Evolutionary conservation across 495 filamentous ascomycete species (phyloP), one percentile per base, ranked within the genome.

Genomic region (Venustampulla echinocandica): DNA sequence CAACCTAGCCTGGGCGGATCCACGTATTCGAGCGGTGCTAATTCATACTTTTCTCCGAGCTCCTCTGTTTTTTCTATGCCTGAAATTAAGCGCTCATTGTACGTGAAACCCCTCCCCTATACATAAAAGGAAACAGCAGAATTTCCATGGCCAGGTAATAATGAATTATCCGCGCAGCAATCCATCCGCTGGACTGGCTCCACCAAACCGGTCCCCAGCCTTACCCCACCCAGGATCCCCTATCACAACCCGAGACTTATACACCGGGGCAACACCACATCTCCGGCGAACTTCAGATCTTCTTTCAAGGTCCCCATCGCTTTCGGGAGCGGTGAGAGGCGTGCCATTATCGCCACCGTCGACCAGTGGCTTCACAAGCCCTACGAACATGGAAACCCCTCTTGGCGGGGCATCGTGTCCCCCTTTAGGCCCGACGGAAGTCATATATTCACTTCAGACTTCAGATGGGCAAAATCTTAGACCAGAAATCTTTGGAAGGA

Each of bases 401-500:
- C 32, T 50, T 1, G 62, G 45, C 55, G 60, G 37, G 67, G 69
- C 56, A 48, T 48, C 48, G 60, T 61, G 57, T 59, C 76, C 83
- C 3, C 82, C 83, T 18, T 76, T 87, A 25, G 52, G 67, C 33
- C 57, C 75, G 2, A 80, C 85, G 24, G 69, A 69, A 13, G 55
- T 69, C 9, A 64, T 84, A 17, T 74, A 82, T 27, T 60, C 67
- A 11, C 69, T 90, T 22, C 64, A 76, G 28, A 76, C 79, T 25
- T 67, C 64, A 18, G 81, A 84, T 42, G 75, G 78, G 4, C 64
- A 68, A 4, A 51, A 56, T 10, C 73, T 95, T 44, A 81, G 77
- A 47, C 76, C 85, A 4, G 84, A 88, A 20, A 86, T 97, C 51
- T 73, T 82, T 42, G 87, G 86, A 4, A 82, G 84, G 54, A 90